Conservation (phyloP, 352 stramenopile genomes). For the Pythium dissimile region DNA sequence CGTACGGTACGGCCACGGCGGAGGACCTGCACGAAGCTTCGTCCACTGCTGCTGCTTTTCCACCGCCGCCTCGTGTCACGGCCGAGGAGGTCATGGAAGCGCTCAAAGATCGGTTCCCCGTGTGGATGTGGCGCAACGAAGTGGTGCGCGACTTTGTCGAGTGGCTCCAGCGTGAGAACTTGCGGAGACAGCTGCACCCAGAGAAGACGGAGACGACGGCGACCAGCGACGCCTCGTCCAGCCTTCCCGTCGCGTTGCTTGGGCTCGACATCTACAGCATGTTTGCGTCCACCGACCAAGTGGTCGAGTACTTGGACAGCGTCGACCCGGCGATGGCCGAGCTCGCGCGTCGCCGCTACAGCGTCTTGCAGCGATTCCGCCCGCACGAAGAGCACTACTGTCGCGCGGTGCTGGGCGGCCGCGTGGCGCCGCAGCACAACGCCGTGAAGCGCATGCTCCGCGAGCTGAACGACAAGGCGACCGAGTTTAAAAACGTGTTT, state of each 20-base stretch:
- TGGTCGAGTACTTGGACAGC: conserved; percentile 27
- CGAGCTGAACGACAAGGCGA: conserved; percentile 20
- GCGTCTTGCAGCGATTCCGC: conserved; percentile 22
- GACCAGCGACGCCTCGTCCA: too few species aligned
- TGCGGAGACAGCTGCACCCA: conserved; percentile 10
- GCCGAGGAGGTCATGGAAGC: conserved; percentile 31
- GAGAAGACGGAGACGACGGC: too few species aligned
- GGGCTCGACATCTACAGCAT: conserved; percentile 39
- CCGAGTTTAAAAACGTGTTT: conserved; percentile 32
- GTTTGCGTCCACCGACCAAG: conserved; percentile 32
- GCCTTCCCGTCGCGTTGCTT: conserved; percentile 26
- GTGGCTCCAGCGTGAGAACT: conserved; percentile 29
- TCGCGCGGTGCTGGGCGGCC: conserved; percentile 17
- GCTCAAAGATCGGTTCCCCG: conserved; percentile 28
- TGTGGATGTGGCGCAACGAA: conserved; percentile 42
- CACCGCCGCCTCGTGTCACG: conserved; percentile 2
- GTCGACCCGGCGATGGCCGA: conserved; percentile 29
- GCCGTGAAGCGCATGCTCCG: conserved; percentile 24
- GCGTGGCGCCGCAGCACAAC: conserved; percentile 22
- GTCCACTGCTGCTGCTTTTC: too few species aligned
- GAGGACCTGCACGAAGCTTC: not conserved
- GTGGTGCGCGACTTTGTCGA: conserved; percentile 34
- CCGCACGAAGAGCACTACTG: conserved; percentile 29
- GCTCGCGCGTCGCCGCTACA: conserved; percentile 23
- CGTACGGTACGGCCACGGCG: conserved; percentile 4